Base-by-base conservation (phyloP, 148 eudicot genomes). In the Mesembryanthemum crystallinum region DNA sequence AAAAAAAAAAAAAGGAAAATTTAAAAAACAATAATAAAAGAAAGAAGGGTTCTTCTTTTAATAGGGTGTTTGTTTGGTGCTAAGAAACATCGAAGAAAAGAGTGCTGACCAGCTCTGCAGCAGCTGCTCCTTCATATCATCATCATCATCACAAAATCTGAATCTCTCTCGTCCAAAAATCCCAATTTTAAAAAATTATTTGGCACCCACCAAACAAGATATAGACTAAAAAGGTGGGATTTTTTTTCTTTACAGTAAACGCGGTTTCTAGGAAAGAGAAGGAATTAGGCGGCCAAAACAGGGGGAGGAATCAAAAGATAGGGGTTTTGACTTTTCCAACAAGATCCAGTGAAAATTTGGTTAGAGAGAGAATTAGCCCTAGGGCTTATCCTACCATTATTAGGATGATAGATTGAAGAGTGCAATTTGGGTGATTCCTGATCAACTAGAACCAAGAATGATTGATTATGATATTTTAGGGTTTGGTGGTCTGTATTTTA, bases 231-330 rank as follows among this genome's bases (percentile, higher is more conserved):
- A 64, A 21, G 21, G 52, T 18, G 62, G 75, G 58, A 6, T 23
- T 20, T 3, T 52, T 39, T 11, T 29, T 68, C 58, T 0, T 23
- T 35, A 28, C 8, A 55, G 1, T 3, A 37, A 8, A 74, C 57
- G 78, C 74, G 74, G 74, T 59, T 79, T 79, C 82, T 61, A 69
- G 78, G 82, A 74, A 79, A 74, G 64, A 5, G 67, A 43, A 37
- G 42, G 29, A 28, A 20, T 10, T 45, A 66, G 30, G 33, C 42
- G 72, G 61, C 55, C 7, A 43, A 57, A 39, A 52, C 24, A 67
- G 17, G 66, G 52, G 64, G 52, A 35, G 39, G 51, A 52, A 74
- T 23, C n/a, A 74, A 61, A 18, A 52, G 21, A 42, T 37, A 39
- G 39, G 45, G 39, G 47, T 74, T 74, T 74, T 64, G 30, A 49